Conservation (phyloP, 1,284 basidiomycete genomes). For the Wallemia mellicola region DNA sequence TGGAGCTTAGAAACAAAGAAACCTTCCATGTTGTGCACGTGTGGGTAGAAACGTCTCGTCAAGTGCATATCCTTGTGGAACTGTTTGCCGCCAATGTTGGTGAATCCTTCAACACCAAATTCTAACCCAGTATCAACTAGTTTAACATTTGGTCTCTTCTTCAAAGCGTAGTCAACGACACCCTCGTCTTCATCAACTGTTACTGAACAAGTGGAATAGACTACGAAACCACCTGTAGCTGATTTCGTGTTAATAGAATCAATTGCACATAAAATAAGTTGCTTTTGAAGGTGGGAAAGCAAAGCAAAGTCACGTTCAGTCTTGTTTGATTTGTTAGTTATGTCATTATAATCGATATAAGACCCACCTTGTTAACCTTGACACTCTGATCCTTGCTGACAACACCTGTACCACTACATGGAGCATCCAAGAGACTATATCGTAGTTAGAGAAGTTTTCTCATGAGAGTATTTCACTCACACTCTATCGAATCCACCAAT, state of each 20-base stretch:
- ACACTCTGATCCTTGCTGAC: conserved; percentile 94
- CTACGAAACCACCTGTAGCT: conserved; percentile 70
- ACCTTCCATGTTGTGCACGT: conserved; percentile 86
- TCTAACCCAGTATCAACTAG: conserved; percentile 77
- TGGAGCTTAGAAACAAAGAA: conserved; percentile 98
- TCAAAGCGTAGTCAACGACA: conserved; percentile 91
- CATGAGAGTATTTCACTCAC: conserved; percentile 3
- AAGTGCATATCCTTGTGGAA: conserved; percentile 53
- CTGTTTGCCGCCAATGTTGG: conserved; percentile 55
- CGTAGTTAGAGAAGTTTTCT: too few species aligned
- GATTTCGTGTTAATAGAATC: conserved; percentile 77
- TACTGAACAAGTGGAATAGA: conserved; percentile 96
- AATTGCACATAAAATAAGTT: conserved; percentile 89
- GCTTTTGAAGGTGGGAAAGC: conserved; percentile 88
- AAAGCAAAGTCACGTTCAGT: conserved; percentile 81
- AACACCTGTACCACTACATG: conserved; percentile 92
- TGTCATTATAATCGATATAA: not conserved
- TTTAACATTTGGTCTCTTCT: conserved; percentile 79
- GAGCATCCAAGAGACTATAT: conserved; percentile 47
- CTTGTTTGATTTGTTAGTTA: conserved; percentile 18
- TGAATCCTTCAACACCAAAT: conserved; percentile 80
- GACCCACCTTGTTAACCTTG: conserved; percentile 82
- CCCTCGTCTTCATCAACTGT: conserved; percentile 96
- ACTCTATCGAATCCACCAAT: conserved; percentile 96
- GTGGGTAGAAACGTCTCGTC: conserved; percentile 68